A percentile compares a stretch with the other conserved stretches of the same genome.
Evolutionary conservation across 345 rosid species (phyloP).

Genomic region (Gossypium thurberi): DNA sequence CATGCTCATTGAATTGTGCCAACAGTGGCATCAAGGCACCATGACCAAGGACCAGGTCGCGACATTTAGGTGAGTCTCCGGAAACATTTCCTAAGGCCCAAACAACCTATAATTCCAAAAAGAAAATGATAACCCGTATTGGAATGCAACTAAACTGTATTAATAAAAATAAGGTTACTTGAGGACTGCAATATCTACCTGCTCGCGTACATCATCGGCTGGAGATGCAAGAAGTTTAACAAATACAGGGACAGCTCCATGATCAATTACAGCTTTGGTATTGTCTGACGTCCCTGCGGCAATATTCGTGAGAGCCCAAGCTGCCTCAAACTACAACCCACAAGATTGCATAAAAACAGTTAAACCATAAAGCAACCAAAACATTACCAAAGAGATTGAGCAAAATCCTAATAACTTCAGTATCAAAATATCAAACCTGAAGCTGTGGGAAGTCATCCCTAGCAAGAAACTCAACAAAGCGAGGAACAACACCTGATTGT

Average conservation of each 20-base stretch:
- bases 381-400: neutral
- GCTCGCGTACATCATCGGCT: slow-evolving; percentile 66
- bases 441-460: slow-evolving; percentile 72
- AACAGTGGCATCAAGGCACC: slow-evolving; percentile 54
- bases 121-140: neutral
- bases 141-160: neutral
- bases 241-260: slow-evolving; percentile 64
- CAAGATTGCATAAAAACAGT: neutral
- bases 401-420: neutral
- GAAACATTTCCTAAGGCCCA: slow-evolving; percentile 84
- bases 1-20: slow-evolving; percentile 58
- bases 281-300: slow-evolving; percentile 76
- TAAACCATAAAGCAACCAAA: neutral
- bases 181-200: slow-evolving; percentile 31
- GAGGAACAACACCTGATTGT: slow-evolving; percentile 65
- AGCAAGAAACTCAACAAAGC: slow-evolving; percentile 62
- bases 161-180: neutral
- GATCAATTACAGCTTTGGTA: slow-evolving; percentile 58
- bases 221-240: slow-evolving; percentile 56
- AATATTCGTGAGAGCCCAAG: slow-evolving; percentile 80
- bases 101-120: slow-evolving; percentile 40
- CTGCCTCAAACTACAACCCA: slow-evolving; percentile 62
- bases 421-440: slow-evolving; percentile 35
- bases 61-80: slow-evolving; percentile 71
- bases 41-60: slow-evolving; percentile 49